These are phyloP conservation scores for Macrocybe gigantea DNA, from an alignment of 768 basidiomycete species.

Conservation along the genomic window DNA sequence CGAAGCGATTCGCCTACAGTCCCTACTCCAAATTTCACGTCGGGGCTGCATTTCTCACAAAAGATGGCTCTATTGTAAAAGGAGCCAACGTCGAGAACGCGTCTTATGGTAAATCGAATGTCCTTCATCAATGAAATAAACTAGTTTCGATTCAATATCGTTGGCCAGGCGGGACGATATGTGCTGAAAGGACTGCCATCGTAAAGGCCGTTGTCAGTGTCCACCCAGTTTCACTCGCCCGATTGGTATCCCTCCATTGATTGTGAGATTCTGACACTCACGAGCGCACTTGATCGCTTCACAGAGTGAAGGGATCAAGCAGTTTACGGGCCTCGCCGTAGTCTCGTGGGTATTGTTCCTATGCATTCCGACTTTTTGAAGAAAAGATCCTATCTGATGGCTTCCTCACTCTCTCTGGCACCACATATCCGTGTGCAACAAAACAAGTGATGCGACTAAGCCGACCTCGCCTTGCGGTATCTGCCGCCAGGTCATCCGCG, in stretches of 20 bases:
- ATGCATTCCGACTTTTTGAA: neutral
- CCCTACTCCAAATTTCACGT: slow-evolving; percentile 93
- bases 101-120: slow-evolving; percentile 63
- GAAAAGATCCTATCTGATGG: no score
- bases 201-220: slow-evolving; percentile 84
- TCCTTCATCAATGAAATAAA: neutral
- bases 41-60: slow-evolving; percentile 76
- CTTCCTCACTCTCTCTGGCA: neutral
- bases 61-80: slow-evolving; percentile 66
- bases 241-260: slow-evolving; percentile 7
- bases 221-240: neutral
- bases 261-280: neutral
- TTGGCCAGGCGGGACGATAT: slow-evolving; percentile 74
- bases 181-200: slow-evolving; percentile 91
- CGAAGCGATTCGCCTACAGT: slow-evolving; percentile 66
- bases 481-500: slow-evolving; percentile 86
- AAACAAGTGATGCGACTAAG: slow-evolving; percentile 56
- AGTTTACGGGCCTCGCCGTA: slow-evolving; percentile 77
- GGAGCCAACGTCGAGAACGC: slow-evolving; percentile 96
- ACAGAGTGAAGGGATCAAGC: slow-evolving; percentile 73
- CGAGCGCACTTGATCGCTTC: neutral
- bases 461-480: slow-evolving; percentile 87
- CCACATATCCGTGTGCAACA: no score
- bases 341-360: slow-evolving; percentile 48
- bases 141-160: slow-evolving; percentile 1